Conservation (phyloP, 2,329 filamentous ascomycete species). For the Arthrobotrys entomopaga region DNA sequence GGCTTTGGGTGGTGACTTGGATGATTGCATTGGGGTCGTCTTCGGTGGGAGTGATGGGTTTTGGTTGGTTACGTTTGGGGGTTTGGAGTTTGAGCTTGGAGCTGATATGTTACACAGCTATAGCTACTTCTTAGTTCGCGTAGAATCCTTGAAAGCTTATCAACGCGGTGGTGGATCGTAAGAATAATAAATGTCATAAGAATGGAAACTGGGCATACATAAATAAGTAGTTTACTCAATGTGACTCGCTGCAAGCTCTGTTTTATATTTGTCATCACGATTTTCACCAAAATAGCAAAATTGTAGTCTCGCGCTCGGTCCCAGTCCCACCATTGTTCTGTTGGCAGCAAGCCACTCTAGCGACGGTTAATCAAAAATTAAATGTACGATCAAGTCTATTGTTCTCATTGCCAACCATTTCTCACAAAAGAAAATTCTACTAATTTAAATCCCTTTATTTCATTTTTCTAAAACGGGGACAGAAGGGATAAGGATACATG, state of each 20-base stretch:
- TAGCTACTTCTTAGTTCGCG: too few relatives aligned
- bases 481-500: slow-evolving; percentile 10
- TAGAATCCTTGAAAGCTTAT: neutral
- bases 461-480: slow-evolving; percentile 3
- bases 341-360: too few relatives aligned
- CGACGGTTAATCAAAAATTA: too few relatives aligned
- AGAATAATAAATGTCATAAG: neutral
- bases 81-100: slow-evolving; percentile 16
- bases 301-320: too few relatives aligned
- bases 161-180: neutral
- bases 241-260: too few relatives aligned
- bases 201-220: neutral
- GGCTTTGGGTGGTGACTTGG: neutral
- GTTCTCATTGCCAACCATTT: too few relatives aligned
- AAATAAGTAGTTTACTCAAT: neutral
- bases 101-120: neutral
- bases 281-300: neutral
- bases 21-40: slow-evolving; percentile 3
- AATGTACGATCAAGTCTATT: too few relatives aligned
- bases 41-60: slow-evolving; percentile 2
- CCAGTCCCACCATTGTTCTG: too few relatives aligned
- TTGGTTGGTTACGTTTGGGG: slow-evolving; percentile 2
- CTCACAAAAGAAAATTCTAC: too few relatives aligned
- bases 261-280: neutral
- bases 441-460: neutral